Conservation (phyloP, 1,284 basidiomycete genomes). For the Rhodotorula sp. region DNA sequence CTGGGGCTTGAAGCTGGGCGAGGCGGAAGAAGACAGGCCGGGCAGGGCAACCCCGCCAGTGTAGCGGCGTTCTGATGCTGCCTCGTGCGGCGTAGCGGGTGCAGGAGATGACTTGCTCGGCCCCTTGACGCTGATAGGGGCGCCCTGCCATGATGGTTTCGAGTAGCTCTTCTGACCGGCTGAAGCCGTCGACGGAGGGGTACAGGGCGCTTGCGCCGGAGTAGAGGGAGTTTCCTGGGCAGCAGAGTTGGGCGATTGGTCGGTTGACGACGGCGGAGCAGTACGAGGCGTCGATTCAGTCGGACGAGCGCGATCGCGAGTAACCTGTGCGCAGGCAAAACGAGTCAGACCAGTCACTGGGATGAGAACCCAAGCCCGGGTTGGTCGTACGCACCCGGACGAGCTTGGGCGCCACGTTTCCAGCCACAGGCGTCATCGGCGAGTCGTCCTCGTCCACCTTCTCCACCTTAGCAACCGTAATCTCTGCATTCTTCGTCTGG, state of each 20-base stretch:
- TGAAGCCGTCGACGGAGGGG: background rate
- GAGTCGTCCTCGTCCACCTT: background rate
- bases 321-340: background rate
- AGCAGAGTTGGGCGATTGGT: background rate
- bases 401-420: slow-evolving; percentile 1
- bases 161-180: background rate
- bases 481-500: background rate
- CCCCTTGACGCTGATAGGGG: slow-evolving; percentile 20
- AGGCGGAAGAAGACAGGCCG: slow-evolving; percentile 14
- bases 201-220: background rate
- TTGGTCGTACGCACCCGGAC: slow-evolving; percentile 12
- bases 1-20: background rate
- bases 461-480: slow-evolving; percentile 5
- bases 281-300: slow-evolving; percentile 15
- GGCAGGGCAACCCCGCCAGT: slow-evolving; percentile 33
- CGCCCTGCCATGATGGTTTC: slow-evolving; percentile 23
- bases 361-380: too few species aligned
- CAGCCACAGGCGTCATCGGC: background rate
- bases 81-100: background rate
- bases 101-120: background rate
- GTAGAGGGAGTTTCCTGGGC: background rate
- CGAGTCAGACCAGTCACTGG: too few species aligned
- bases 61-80: slow-evolving; percentile 3
- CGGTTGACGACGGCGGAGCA: background rate
- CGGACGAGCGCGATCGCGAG: slow-evolving; percentile 7